These are phyloP conservation scores for Globisporangium irregulare DNA, from an alignment of 352 stramenopile genomes.

Conservation along the genomic window DNA sequence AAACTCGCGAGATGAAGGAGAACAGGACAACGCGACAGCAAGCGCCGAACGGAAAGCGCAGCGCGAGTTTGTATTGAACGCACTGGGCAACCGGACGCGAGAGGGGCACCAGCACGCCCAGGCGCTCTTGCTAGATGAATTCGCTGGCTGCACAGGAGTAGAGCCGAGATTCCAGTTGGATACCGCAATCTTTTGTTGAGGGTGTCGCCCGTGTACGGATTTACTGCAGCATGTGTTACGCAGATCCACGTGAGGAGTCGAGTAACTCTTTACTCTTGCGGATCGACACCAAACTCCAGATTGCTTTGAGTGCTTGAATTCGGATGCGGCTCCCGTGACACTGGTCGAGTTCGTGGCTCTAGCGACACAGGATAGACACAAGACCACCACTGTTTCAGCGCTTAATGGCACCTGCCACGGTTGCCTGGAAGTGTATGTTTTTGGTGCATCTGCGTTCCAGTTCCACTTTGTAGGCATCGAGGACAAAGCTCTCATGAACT, in stretches of 20 bases:
- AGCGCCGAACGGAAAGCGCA: neutral
- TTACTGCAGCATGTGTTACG: neutral
- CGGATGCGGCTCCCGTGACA: neutral
- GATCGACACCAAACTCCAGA: neutral
- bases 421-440: too few relatives aligned
- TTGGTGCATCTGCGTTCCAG: neutral
- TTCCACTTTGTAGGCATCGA: neutral
- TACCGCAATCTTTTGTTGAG: neutral
- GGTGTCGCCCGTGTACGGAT: neutral
- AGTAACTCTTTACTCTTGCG: too few relatives aligned
- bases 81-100: neutral
- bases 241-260: neutral
- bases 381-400: too few relatives aligned
- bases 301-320: neutral
- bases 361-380: too few relatives aligned
- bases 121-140: neutral
- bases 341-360: too few relatives aligned
- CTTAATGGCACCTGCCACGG: too few relatives aligned
- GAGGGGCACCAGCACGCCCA: neutral
- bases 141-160: neutral
- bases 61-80: conserved; percentile 6
- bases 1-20: neutral
- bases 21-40: neutral
- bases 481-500: neutral
- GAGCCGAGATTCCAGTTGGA: neutral